Evolutionary conservation across 129 eudicot species (phyloP).

Genomic region (Mikania micrantha): DNA sequence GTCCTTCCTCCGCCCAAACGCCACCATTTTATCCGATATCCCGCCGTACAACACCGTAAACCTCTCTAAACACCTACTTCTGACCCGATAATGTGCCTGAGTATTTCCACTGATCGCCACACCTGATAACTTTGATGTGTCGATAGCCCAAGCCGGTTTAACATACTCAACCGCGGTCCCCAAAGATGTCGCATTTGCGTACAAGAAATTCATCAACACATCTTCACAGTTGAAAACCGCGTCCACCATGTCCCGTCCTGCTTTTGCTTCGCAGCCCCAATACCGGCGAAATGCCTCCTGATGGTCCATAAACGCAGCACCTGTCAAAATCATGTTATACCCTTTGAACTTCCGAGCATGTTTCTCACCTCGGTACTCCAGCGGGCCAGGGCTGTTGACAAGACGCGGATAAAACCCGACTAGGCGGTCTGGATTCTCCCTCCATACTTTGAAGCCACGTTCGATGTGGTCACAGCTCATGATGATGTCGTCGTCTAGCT

Average conservation of each 20-base stretch:
- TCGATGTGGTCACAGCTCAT: constrained; percentile 80
- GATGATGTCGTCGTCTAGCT: constrained; percentile 86
- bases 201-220: constrained; percentile 70
- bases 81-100: constrained; percentile 49
- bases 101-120: constrained; percentile 78
- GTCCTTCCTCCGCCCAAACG: constrained; percentile 54
- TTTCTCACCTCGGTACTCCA: constrained; percentile 65
- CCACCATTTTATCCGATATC: constrained; percentile 38
- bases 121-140: constrained; percentile 62
- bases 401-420: constrained; percentile 89
- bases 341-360: constrained; percentile 66
- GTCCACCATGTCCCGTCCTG: constrained; percentile 62
- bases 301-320: constrained; percentile 75
- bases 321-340: constrained; percentile 80
- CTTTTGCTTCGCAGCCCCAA: constrained; percentile 62
- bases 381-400: constrained; percentile 36
- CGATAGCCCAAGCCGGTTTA: constrained; percentile 61
- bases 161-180: constrained; percentile 55
- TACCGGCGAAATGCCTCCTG: constrained; percentile 48
- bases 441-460: constrained; percentile 84
- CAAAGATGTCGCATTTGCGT: constrained; percentile 51
- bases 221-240: constrained; percentile 76
- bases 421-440: constrained; percentile 60
- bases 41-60: constrained; percentile 62
- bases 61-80: constrained; percentile 53